These are phyloP conservation scores for Blastobotrys proliferans DNA, from an alignment of 1,139 yeast species.

Conservation along the genomic window DNA sequence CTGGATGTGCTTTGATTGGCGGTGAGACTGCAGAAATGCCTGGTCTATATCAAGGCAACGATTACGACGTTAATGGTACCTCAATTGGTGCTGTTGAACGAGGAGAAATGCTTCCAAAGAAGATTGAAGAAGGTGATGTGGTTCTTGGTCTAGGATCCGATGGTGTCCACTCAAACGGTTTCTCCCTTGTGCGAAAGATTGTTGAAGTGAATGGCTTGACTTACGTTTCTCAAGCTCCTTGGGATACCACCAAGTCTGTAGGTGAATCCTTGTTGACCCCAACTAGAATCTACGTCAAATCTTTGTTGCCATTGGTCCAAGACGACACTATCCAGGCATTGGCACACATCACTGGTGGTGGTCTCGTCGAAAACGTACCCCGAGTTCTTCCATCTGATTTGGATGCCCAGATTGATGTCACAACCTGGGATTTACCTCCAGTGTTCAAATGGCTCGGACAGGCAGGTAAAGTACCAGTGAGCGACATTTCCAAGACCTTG, in stretches of 20 bases:
- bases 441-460: constrained; percentile 93
- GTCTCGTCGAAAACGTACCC: constrained; percentile 92
- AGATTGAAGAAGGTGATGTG: constrained; percentile 75
- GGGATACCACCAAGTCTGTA: constrained; percentile 68
- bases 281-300: constrained; percentile 91
- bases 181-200: constrained; percentile 91
- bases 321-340: constrained; percentile 73
- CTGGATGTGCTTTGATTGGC: constrained; percentile 98
- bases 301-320: constrained; percentile 68
- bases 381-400: constrained; percentile 81
- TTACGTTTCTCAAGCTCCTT: constrained; percentile 79
- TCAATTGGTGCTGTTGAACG: constrained; percentile 98
- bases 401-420: constrained; percentile 76
- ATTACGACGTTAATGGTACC: constrained; percentile 97
- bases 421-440: constrained; percentile 76
- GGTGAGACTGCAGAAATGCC: constrained; percentile 99
- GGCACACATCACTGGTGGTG: constrained; percentile 99
- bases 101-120: constrained; percentile 67
- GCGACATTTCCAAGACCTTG: constrained; percentile 83
- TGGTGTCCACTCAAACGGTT: constrained; percentile 97
- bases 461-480: constrained; percentile 83
- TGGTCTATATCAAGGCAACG: constrained; percentile 93
- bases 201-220: constrained; percentile 67
- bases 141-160: constrained; percentile 83
- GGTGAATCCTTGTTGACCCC: constrained; percentile 88